Conservation (phyloP, 495 filamentous ascomycete genomes). For the Penicillium coffeae region DNA sequence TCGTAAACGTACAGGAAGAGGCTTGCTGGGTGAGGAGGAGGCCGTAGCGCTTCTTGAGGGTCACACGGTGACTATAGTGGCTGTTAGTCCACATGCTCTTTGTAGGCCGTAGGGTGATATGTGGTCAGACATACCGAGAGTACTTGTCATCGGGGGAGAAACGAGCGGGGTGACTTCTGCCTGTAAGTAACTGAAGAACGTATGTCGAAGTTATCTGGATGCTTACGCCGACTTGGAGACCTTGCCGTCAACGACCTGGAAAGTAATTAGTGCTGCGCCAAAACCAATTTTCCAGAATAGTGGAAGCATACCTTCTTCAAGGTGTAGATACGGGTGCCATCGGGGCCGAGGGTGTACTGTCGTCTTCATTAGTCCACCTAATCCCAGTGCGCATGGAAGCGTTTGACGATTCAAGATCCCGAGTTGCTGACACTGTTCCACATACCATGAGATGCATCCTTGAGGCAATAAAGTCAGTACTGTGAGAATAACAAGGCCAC, state of each 20-base stretch:
- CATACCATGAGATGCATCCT: conserved; percentile 56
- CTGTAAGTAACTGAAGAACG: conserved; percentile 3
- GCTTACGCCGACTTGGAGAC: conserved; percentile 78
- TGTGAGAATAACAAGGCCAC: neutral
- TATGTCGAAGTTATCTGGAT: neutral
- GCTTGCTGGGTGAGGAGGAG: conserved; percentile 82
- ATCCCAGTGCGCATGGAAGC: neutral
- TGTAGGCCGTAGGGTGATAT: neutral
- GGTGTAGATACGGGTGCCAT: conserved; percentile 84
- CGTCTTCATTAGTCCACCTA: conserved; percentile 11
- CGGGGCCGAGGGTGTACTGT: conserved; percentile 70
- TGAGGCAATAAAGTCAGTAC: conserved; percentile 15
- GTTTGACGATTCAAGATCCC: conserved; percentile 1
- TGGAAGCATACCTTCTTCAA: conserved; percentile 33
- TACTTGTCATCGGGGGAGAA: conserved; percentile 99
- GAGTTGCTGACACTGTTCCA: conserved; percentile 4
- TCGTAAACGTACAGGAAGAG: conserved; percentile 26
- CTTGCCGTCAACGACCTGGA: conserved; percentile 52
- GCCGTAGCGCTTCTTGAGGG: conserved; percentile 86
- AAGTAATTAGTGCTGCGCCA: conserved; percentile 28
- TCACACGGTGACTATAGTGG: conserved; percentile 70
- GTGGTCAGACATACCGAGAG: conserved; percentile 57
- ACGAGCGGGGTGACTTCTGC: conserved; percentile 70
- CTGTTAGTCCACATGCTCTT: conserved; percentile 8
- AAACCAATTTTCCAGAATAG: neutral